Evolutionary conservation across 2,329 filamentous ascomycete genomes (phyloP), one percentile per base, ranked within the genome.

Genomic region (Microsporum canis): DNA sequence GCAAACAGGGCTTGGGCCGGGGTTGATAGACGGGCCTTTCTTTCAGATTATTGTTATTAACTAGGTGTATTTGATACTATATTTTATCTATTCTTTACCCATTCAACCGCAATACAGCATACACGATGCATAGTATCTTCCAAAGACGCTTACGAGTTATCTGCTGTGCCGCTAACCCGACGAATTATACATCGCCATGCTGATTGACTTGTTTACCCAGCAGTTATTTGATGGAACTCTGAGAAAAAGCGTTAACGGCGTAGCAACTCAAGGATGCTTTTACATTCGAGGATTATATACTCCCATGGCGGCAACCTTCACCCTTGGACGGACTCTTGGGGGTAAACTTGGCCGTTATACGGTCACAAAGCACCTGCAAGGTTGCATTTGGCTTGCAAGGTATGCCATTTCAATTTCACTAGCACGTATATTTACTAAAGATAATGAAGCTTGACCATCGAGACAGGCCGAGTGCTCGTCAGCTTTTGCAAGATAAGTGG

Each of bases 401-500:
- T 61, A 59, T 43, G 57, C 45, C 39, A 17, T 43, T 43, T 14
- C n/a, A 43, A 23, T 14, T 14, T n/a, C 12, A 43, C 39, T n/a
- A 69, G 57, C 59, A 57, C 17, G 17, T 23, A 8, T 77, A 77
- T 65, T 61, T 78, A 12, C 57, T 66, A 1, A 77, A 70, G 64
- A 74, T 78, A 29, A 77, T 78, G 75, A 77, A 72, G 62, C 67
- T 78, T 5, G 74, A 78, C 63, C 74, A 72, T 47, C 70, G 75
- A 61, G 75, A 78, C 61, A 68, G 75, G 33, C 75, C 73, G 7
- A 72, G 72, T 6, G 75, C 73, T 31, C 68, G 67, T 61, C 68
- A 55, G 51, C 57, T 62, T 23, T 38, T 41, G 23, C 12, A 43
- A 31, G 51, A 56, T 4, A 17, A 56, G 14, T 36, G 51, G 51